Conservation (phyloP, 495 filamentous ascomycete species). For the Hyaloscypha finlandica region DNA sequence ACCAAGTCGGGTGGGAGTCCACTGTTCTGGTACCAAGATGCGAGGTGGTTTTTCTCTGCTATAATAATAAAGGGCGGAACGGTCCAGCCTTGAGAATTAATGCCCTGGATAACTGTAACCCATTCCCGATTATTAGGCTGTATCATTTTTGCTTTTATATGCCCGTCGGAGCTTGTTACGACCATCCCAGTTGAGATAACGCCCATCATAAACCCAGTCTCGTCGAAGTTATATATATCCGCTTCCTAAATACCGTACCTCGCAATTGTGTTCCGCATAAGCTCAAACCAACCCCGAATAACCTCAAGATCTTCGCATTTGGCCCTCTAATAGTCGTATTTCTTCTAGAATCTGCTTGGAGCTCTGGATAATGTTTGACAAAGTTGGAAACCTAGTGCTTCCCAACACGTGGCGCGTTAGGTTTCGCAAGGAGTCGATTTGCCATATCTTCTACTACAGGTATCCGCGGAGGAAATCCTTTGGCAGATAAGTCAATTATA, state of each 20-base stretch:
- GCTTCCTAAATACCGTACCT: slow-evolving; percentile 20
- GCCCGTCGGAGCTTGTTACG: slow-evolving; percentile 28
- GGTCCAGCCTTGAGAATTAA: slow-evolving; percentile 28
- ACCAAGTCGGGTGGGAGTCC: slow-evolving; percentile 19
- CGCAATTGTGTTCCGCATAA: slow-evolving; percentile 21
- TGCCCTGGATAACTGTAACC: slow-evolving; percentile 29
- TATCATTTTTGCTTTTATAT: slow-evolving; percentile 18
- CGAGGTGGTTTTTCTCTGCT: slow-evolving; percentile 24
- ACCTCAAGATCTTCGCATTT: slow-evolving; percentile 21
- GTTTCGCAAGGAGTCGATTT: no score
- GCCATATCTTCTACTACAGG: no score
- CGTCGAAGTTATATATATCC: slow-evolving; percentile 31
- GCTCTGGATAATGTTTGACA: neutral
- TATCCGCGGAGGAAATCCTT: neutral
- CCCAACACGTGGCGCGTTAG: neutral
- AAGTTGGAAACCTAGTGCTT: slow-evolving; percentile 9
- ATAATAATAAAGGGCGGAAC: slow-evolving; percentile 34
- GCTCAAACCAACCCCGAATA: slow-evolving; percentile 16
- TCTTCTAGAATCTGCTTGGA: neutral
- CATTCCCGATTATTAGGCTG: slow-evolving; percentile 24
- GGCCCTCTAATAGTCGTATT: slow-evolving; percentile 19
- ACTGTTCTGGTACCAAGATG: slow-evolving; percentile 28
- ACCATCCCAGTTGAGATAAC: slow-evolving; percentile 29
- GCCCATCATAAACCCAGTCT: slow-evolving; percentile 29
- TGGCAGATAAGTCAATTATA: slow-evolving; percentile 15